Conservation (phyloP, 768 basidiomycete species). For the Lentinula aciculospora region DNA sequence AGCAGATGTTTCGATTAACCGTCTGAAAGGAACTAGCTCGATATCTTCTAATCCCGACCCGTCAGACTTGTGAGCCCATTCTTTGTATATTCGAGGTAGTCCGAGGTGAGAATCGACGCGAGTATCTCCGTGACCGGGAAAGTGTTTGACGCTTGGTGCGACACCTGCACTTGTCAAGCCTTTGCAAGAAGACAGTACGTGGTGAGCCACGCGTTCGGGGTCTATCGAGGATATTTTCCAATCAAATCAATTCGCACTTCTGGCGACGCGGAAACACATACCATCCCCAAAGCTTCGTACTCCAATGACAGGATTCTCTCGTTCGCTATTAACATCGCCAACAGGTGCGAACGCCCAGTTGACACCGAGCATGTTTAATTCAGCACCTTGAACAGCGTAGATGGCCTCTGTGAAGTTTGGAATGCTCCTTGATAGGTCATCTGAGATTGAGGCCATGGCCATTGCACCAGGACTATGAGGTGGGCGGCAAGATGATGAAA, state of each 20-base stretch:
- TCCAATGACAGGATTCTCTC: slow-evolving; percentile 66
- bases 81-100: slow-evolving; percentile 54
- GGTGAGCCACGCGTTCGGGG: slow-evolving; percentile 44
- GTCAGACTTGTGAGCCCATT: background rate
- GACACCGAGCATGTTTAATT: slow-evolving; percentile 56
- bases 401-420: slow-evolving; percentile 40
- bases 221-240: slow-evolving; percentile 40
- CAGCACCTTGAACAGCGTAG: slow-evolving; percentile 41
- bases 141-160: slow-evolving; percentile 64
- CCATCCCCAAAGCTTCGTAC: slow-evolving; percentile 70
- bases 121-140: slow-evolving; percentile 73
- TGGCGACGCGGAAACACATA: slow-evolving; percentile 18
- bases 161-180: slow-evolving; percentile 46
- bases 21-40: background rate
- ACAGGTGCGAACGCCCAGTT: slow-evolving; percentile 73
- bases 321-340: slow-evolving; percentile 68
- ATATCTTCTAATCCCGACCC: background rate
- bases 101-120: slow-evolving; percentile 66
- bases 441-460: slow-evolving; percentile 56
- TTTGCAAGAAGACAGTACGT: slow-evolving; percentile 37
- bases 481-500: background rate
- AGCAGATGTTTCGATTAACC: slow-evolving; percentile 27
- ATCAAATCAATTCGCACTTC: background rate
- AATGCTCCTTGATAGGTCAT: slow-evolving; percentile 8
- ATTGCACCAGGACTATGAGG: slow-evolving; percentile 66